phyloP scores from a whole-genome alignment of 2,329 filamentous ascomycete species.

The Epichloe sylvatica region DNA sequence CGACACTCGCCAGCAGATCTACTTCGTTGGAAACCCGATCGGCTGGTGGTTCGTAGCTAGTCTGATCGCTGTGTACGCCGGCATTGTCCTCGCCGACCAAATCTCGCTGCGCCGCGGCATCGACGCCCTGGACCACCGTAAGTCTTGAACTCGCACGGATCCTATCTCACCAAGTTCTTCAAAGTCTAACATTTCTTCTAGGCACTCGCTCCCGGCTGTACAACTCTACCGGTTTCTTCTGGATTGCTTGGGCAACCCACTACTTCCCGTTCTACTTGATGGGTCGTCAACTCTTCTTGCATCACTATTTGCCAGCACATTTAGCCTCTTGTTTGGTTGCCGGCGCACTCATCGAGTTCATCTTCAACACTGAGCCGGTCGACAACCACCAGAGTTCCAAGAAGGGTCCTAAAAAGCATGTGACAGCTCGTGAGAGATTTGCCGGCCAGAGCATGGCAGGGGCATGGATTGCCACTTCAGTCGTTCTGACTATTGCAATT shows the following conservation, averaged over 20 bases:
- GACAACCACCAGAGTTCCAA: conserved; percentile 30
- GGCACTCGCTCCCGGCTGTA: conserved; percentile 88
- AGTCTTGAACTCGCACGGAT: conserved; percentile 29
- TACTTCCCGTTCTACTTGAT: conserved; percentile 97
- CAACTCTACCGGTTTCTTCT: conserved; percentile 98
- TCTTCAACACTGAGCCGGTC: conserved; percentile 75
- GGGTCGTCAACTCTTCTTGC: conserved; percentile 94
- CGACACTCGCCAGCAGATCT: conserved; percentile 90
- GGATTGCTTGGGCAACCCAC: conserved; percentile 93
- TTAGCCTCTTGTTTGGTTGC: conserved; percentile 82
- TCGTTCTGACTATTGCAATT: conserved; percentile 53
- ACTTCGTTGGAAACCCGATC: conserved; percentile 92
- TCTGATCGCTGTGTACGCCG: conserved; percentile 81
- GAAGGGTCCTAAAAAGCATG: conserved; percentile 39
- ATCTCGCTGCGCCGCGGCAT: conserved; percentile 83
- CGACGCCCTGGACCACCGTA: conserved; percentile 85
- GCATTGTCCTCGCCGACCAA: conserved; percentile 85
- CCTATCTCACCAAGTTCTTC: no score
- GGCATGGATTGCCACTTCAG: conserved; percentile 63
- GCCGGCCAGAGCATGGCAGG: conserved; percentile 61
- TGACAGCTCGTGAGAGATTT: conserved; percentile 71
- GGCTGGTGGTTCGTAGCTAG: conserved; percentile 96
- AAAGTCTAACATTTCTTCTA: conserved; percentile 24
- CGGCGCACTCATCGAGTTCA: conserved; percentile 83
- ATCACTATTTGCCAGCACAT: conserved; percentile 93